These are phyloP conservation scores for Magnaporthiopsis incrustans DNA, from an alignment of 2,329 filamentous ascomycete genomes.

Conservation along the genomic window DNA sequence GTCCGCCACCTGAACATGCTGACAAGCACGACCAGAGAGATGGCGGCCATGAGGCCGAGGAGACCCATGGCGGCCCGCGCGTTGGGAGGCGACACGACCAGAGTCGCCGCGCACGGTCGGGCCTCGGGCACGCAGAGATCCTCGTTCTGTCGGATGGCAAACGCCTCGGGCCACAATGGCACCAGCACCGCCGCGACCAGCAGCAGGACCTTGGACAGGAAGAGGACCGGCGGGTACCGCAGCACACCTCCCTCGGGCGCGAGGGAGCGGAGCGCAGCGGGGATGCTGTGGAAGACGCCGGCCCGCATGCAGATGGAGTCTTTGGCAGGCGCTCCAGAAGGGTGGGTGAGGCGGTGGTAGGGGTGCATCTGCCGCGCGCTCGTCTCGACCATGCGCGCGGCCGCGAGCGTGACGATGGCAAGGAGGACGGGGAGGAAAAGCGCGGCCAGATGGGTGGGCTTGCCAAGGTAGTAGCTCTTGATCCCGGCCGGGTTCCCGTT, in stretches of 20 bases:
- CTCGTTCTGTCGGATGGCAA: conserved; percentile 20
- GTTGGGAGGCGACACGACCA: conserved; percentile 19
- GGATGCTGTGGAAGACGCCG: conserved; percentile 15
- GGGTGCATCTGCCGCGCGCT: conserved; percentile 30
- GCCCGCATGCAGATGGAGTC: conserved; percentile 23
- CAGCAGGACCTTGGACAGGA: conserved; percentile 5
- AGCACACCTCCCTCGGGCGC: conserved; percentile 1
- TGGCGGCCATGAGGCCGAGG: conserved; percentile 20
- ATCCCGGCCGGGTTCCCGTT: conserved; percentile 4
- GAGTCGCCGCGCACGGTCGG: conserved; percentile 19
- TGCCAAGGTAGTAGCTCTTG: conserved; percentile 17
- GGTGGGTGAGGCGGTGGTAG: conserved; percentile 26
- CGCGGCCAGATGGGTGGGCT: conserved; percentile 25
- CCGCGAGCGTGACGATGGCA: conserved; percentile 25
- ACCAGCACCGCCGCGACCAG: conserved; percentile 16
- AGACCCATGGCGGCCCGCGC: conserved; percentile 19
- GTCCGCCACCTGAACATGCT: conserved; percentile 21
- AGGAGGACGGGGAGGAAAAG: conserved; percentile 29
- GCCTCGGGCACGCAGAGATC: conserved; percentile 11
- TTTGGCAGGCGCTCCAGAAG: conserved; percentile 20
- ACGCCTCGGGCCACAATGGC: conserved; percentile 21
- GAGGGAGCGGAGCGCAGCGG: conserved; percentile 2
- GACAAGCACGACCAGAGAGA: conserved; percentile 17
- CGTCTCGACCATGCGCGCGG: conserved; percentile 27
- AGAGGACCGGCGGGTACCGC: conserved; percentile 4